Base-by-base conservation (phyloP, 1,284 basidiomycete genomes). In the Ceratobasidium sp. region DNA sequence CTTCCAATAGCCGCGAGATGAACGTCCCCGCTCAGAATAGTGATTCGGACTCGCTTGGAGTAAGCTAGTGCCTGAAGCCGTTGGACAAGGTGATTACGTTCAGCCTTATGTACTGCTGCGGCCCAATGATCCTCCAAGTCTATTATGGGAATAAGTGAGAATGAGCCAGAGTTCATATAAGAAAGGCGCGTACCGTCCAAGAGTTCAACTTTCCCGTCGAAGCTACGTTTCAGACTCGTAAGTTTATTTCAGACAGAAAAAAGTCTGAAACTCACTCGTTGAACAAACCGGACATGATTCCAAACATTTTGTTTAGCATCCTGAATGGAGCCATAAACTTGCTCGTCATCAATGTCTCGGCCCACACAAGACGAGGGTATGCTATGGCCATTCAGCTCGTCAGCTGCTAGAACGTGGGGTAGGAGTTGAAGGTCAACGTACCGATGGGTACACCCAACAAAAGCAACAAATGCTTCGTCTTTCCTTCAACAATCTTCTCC, bases 81-180 rank as follows among this genome's bases (percentile, higher is more conserved):
- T 66, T 81, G 78, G 14, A 86, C 79, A 36, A 86, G 80, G 76
- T 79, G 80, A 76, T 86, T 86, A 29, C 85, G 81, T 75, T 86
- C 85, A 27, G 79, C 77, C 78, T 86, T 86, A 79, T 86, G 85
- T 3, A 78, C 78, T 22, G 76, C 80, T 22, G 74, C 74, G 51
- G 74, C 71, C 74, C 81, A 82, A 77, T 82, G 81, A 72, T 82
- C 81, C 44, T 80, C 81, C 19, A 80, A 80, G 75, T 85, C 84
- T 79, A 45, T 79, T 81, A 51, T n/a, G 75, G 0, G 44, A n/a
- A 79, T 75, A 8, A 51, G 66, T 50, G 69, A 63, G 44, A 67
- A 76, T 8, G 77, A 56, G 36, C 63, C 67, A 22, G 73, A 67
- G 27, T 45, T 14, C 7, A 74, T 53, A 78, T 75, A 36, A 78